Evolutionary conservation across 495 filamentous ascomycete species (phyloP), one percentile per base, ranked within the genome.

Genomic region (Penicillium mononematosum): DNA sequence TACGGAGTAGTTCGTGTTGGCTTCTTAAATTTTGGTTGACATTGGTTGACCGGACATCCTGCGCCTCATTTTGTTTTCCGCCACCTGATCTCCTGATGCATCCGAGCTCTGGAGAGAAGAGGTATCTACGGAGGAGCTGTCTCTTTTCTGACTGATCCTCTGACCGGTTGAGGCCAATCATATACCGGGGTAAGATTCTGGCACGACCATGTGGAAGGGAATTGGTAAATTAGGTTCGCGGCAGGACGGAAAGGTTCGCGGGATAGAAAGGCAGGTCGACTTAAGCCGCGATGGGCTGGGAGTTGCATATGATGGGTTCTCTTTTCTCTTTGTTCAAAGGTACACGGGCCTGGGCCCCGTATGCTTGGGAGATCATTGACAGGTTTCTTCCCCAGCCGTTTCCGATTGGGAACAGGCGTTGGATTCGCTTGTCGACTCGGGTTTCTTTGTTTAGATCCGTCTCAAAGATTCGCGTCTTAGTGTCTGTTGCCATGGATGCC

Each of bases 181-280:
- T 19, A 45, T 53, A 53, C 34, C 9, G 7, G 22, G 19, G 34
- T 36, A 36, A 16, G 19, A 22, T 25, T 22, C 17, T 19, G 22
- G 20, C 41, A 20, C 12, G 5, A 43, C 48, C 24, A 38, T 45
- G 38, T 25, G 31, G 32, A 19, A 36, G 32, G 16, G 8, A 29
- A 46, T 45, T 20, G 22, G 12, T n/a, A 52, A 49, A 59, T 58
- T 66, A 67, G 65, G 59, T 62, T 67, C 65, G 4, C 50, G 58
- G 62, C 45, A 50, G 22, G 56, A 58, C 58, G 59, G 62, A 64
- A 32, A 58, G 56, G 62, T 67, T 67, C 56, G 59, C 65, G 50
- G 50, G n/a, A 64, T 54, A 46, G 58, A 50, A 36, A 50, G 25
- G 27, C 50, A 44, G 44, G 57, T 58, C 47, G 60, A 54, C 54